phyloP scores from a whole-genome alignment of 2,329 filamentous ascomycete species.

The Exophiala calicioides region DNA sequence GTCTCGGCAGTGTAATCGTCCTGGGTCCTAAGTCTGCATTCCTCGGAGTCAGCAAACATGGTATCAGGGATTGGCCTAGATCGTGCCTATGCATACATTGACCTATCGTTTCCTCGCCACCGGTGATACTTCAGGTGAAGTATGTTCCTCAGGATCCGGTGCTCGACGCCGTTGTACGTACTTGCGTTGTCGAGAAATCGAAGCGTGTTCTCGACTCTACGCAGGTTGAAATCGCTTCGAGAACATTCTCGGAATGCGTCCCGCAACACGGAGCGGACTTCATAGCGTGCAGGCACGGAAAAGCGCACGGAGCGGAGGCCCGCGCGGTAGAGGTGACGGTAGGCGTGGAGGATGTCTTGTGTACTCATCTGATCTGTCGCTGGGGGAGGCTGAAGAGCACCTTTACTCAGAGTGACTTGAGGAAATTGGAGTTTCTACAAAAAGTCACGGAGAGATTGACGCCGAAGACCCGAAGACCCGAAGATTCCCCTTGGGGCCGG shows the following conservation, averaged over 20 bases:
- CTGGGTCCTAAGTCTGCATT: no score
- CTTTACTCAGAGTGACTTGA: neutral
- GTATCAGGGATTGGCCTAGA: constrained; percentile 33
- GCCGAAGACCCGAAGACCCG: no score
- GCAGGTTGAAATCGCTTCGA: constrained; percentile 40
- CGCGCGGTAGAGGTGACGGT: constrained; percentile 59
- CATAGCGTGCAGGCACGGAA: constrained; percentile 58
- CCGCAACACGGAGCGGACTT: constrained; percentile 49
- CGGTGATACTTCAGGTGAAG: constrained; percentile 48
- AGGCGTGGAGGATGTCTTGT: constrained; percentile 49
- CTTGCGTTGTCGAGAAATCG: constrained; percentile 47
- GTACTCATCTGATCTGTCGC: neutral
- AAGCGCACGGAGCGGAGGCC: constrained; percentile 58
- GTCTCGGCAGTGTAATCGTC: constrained; percentile 33
- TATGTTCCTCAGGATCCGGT: constrained; percentile 50
- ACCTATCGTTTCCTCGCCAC: constrained; percentile 36
- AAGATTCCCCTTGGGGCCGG: no score
- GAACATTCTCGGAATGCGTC: constrained; percentile 44
- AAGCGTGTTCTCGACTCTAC: constrained; percentile 47
- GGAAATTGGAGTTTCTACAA: neutral
- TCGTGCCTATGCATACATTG: constrained; percentile 23
- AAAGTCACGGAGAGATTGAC: no score
- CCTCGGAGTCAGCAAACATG: no score
- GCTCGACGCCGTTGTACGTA: constrained; percentile 44
- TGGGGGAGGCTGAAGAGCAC: neutral